phyloP scores from a whole-genome alignment of 768 basidiomycete species.

The Boletus sp. region DNA sequence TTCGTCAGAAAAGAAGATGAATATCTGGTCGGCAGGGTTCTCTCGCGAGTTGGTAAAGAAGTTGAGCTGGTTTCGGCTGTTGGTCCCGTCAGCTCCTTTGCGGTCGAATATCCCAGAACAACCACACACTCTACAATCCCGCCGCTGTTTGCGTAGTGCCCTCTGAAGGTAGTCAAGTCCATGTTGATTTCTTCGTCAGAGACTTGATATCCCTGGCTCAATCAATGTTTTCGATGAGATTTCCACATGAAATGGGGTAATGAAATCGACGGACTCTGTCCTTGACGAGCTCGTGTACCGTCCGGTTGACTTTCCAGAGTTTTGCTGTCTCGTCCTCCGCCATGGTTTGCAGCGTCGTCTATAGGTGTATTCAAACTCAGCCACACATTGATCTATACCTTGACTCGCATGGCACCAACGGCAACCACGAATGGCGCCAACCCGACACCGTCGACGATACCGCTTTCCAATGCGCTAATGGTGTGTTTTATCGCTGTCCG shows the following conservation, averaged over 20 bases:
- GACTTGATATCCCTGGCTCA: constrained; percentile 81
- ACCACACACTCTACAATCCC: constrained; percentile 82
- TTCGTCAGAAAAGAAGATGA: constrained; percentile 95
- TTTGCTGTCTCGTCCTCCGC: constrained; percentile 81
- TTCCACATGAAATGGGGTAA: constrained; percentile 3
- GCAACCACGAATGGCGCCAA: constrained; percentile 34
- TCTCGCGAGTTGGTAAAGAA: constrained; percentile 80
- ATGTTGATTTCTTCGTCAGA: constrained; percentile 93
- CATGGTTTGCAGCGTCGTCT: constrained; percentile 44
- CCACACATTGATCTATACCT: constrained; percentile 17
- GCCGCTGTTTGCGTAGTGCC: constrained; percentile 65
- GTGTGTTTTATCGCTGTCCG: constrained; percentile 31
- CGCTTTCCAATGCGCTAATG: constrained; percentile 51
- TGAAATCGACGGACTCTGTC: constrained; percentile 66
- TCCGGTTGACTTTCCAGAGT: constrained; percentile 94
- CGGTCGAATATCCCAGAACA: not conserved
- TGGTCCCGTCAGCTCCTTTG: constrained; percentile 7
- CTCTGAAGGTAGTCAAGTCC: constrained; percentile 77
- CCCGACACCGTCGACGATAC: constrained; percentile 34
- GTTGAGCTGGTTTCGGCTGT: constrained; percentile 83
- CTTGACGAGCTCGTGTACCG: constrained; percentile 93
- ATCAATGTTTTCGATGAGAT: constrained; percentile 18
- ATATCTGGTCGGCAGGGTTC: constrained; percentile 78
- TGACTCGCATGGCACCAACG: constrained; percentile 39
- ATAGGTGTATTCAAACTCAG: constrained; percentile 56